Evolutionary conservation across 345 rosid genomes (phyloP), one percentile per base, ranked within the genome.

Genomic region (Turritis glabra): DNA sequence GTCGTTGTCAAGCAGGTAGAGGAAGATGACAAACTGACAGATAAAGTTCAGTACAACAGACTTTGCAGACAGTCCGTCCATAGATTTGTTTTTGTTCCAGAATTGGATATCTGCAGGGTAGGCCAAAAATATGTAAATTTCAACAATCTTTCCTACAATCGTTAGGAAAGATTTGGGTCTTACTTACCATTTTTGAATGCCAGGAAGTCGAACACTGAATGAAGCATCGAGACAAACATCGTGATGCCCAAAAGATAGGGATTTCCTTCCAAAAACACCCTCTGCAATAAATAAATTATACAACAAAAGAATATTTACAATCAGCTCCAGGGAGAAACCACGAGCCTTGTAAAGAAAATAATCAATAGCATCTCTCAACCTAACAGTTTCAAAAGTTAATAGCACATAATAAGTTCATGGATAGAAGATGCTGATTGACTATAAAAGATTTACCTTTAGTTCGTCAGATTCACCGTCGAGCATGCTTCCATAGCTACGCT

Each of bases 11-110:
- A 96, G 96, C 52, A 92, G 74, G 79, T 92, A 96, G 38, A 92
- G 92, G 91, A 92, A 96, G 76, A 92, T 89, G 62, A 96, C 85
- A 74, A 96, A 87, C 84, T 96, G 99, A 61, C 88, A 85, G 72
- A 92, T 80, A 73, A 96, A 96, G 85, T 80, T 90, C 80, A 92
- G 90, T 9, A 96, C 84, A 18, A 96, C 99, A 65, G 99, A 89
- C 72, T 96, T 96, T 21, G 97, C 99, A 58, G 99, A 96, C 59
- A 96, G 81, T 52, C 99, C 99, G 81, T 96, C 99, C 99, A 96
- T 96, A 7, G 98, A 96, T 82, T 96, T 92, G 78, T 96, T 96
- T 82, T 96, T 96, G 83, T 92, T 92, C 99, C 99, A 95, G 84
- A 95, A 95, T 57, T 96, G 99, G 82, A 96, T 96, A 80, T 96